Base-by-base conservation (phyloP, 345 rosid genomes). In the Schrenkiella parvula region DNA sequence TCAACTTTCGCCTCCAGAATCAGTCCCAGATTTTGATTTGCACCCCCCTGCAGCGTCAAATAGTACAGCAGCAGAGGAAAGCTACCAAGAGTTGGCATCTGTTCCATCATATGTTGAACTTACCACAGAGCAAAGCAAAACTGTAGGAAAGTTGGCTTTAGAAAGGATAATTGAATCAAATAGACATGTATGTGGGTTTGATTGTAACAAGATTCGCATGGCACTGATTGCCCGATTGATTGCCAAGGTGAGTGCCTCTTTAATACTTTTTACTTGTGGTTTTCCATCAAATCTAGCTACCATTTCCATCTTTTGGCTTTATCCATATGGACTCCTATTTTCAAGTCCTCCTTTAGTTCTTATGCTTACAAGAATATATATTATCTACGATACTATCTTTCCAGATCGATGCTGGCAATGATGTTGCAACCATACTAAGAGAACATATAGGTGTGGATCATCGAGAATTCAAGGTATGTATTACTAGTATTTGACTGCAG, bases 321-420 rank as follows among this genome's bases (percentile, higher is more conserved):
- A 23, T 34, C 18, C 31, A 19, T 57, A 32, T 60, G 34, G 25
- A 34, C 41, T 64, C 68, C 66, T 43, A 23, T 41, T 19, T 47
- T 35, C 59, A 62, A 31, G 35, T 18, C 37, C 41, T 48, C 44
- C 61, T 44, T 62, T n/a, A 19, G 12, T 28, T 32, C 21, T 50
- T 59, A 66, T 22, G 35, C 11, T 12, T 23, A 47, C 63, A 39
- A 56, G 35, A 26, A 25, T 71, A 50, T 12, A 38, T 37, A 46
- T 38, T 22, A 65, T 15, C 67, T 26, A 17, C 52, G 60, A 46
- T 53, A 17, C 74, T 62, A 70, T 76, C 35, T 60, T 70, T 79
- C 53, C 88, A 95, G 99, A 85, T 85, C 65, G 87, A 86, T 75
- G 85, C 87, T 67, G 93, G 83, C 79, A 86, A 86, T 79, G 96